Percentiles rank a stretch among this genome's conserved stretches.
phyloP scores from a whole-genome alignment of 2,329 filamentous ascomycete species.

The Myriosclerotinia curreyana region DNA sequence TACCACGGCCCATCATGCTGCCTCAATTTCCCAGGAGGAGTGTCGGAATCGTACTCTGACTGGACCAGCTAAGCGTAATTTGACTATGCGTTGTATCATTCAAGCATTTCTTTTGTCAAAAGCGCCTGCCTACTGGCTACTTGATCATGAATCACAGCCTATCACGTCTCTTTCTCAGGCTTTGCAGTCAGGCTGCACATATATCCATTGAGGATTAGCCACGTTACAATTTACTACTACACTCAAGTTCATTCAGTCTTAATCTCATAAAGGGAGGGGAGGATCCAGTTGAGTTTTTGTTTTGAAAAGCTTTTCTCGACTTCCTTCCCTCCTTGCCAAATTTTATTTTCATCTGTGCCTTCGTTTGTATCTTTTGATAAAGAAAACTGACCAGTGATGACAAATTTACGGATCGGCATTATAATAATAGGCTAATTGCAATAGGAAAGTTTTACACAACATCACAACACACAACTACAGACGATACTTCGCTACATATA shows the following conservation, averaged over 20 bases:
- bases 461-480: slow-evolving; percentile 6
- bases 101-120: slow-evolving; percentile 38
- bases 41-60: slow-evolving; percentile 35
- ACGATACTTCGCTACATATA: slow-evolving; percentile 10
- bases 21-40: slow-evolving; percentile 30
- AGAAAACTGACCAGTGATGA: slow-evolving; percentile 20
- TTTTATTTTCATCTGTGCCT: slow-evolving; percentile 9
- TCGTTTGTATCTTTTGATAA: slow-evolving; percentile 7
- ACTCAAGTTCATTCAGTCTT: slow-evolving; percentile 28
- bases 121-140: slow-evolving; percentile 39
- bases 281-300: slow-evolving; percentile 23
- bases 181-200: slow-evolving; percentile 37
- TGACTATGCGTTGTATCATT: slow-evolving; percentile 41
- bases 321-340: slow-evolving; percentile 17
- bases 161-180: slow-evolving; percentile 35
- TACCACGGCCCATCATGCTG: slow-evolving; percentile 30
- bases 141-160: slow-evolving; percentile 33
- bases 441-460: slow-evolving; percentile 18
- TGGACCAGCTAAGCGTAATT: slow-evolving; percentile 39
- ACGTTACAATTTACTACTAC: slow-evolving; percentile 38
- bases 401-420: slow-evolving; percentile 9
- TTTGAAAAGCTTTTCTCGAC: slow-evolving; percentile 21
- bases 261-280: slow-evolving; percentile 35
- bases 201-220: slow-evolving; percentile 39
- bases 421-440: slow-evolving; percentile 18